Conservation (phyloP, 805 yeast species). For the Monosporozyma servazzii region DNA sequence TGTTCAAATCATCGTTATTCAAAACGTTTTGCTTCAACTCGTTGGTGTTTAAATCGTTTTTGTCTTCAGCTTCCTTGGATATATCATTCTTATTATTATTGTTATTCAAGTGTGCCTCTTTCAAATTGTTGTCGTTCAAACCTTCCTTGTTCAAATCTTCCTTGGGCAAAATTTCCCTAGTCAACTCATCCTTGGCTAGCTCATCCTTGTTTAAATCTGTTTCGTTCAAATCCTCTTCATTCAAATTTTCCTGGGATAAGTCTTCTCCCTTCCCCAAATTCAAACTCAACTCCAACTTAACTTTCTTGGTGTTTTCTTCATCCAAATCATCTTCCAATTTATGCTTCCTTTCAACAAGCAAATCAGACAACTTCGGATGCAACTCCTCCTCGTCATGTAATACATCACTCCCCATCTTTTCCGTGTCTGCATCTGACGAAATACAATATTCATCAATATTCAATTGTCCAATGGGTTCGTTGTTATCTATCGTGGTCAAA, state of each 20-base stretch:
- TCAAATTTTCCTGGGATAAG: neutral
- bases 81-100: too few relatives aligned
- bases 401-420: conserved; percentile 52
- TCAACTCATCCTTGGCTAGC: too few relatives aligned
- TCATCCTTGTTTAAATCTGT: too few relatives aligned
- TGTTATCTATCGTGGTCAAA: conserved; percentile 17
- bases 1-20: too few relatives aligned
- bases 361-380: conserved; percentile 16
- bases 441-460: conserved; percentile 31
- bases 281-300: conserved; percentile 1
- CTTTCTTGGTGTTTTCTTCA: neutral
- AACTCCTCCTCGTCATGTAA: conserved; percentile 11
- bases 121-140: conserved; percentile 13
- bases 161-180: conserved; percentile 10
- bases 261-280: neutral
- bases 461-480: conserved; percentile 30
- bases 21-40: too few relatives aligned
- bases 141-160: conserved; percentile 11
- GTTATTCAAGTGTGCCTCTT: conserved; percentile 4
- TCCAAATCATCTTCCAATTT: conserved; percentile 10
- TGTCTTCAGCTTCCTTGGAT: too few relatives aligned
- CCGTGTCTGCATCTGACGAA: conserved; percentile 83
- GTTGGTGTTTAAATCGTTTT: too few relatives aligned
- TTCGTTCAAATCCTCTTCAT: neutral
- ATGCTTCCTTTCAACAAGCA: conserved; percentile 5